Base-by-base conservation (phyloP, 805 yeast genomes). In the Zygosaccharomyces bisporus region DNA sequence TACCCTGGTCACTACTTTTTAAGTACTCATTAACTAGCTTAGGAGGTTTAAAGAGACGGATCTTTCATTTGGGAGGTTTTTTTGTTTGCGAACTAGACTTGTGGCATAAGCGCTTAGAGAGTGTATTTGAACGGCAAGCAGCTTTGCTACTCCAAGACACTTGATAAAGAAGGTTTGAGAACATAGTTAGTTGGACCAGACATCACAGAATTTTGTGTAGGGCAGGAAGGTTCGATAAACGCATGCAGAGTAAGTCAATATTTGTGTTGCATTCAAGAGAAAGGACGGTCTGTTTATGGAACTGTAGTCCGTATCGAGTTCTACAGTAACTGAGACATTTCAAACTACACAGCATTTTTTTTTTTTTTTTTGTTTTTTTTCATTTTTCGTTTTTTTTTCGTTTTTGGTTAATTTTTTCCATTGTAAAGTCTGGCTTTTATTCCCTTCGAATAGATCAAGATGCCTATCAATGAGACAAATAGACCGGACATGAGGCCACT, bases 401-500 rank as follows among this genome's bases (percentile, higher is more conserved):
- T n/a, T n/a, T n/a, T n/a, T n/a, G n/a, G n/a, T n/a, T n/a, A n/a
- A n/a, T n/a, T n/a, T n/a, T n/a, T n/a, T n/a, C n/a, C n/a, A n/a
- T n/a, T n/a, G n/a, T 23, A 23, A 6, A 23, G 10, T 4, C 10
- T 23, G 27, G 27, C 3, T 21, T 6, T 21, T 21, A 9, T 23
- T 23, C 10, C 10, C 10, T 6, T 23, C 10, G 12, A 6, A 23
- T 18, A 12, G 9, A 13, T n/a, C 14, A 14, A 16, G 9, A 37
- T 37, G 40, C 18, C 40, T 4, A 25, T 37, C 10, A 37, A 37
- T 24, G 40, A 25, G 32, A 16, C 23, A 14, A 20, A 32, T 25
- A 37, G 40, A 25, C 39, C 32, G 9, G 39, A 41, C 29, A 48
- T 48, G 43, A 58, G 64, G 43, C 66, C 66, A 4, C 36, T 61